phyloP scores from a whole-genome alignment of 257 asterid species.

The Haberlea rhodopensis region DNA sequence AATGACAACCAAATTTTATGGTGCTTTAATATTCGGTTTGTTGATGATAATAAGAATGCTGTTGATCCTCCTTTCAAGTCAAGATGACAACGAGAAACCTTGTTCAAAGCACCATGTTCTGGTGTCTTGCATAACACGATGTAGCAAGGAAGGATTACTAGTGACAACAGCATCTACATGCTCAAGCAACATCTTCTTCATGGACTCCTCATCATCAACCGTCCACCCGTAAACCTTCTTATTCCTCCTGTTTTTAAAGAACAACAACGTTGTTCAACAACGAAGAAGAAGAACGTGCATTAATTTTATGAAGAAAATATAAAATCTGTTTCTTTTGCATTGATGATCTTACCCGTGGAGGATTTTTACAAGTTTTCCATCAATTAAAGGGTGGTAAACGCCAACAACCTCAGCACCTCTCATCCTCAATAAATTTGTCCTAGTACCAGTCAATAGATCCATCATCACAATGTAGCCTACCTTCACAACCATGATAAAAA shows the following conservation, averaged over 20 bases:
- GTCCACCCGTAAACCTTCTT: slow-evolving; percentile 94
- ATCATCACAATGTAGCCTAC: slow-evolving; percentile 93
- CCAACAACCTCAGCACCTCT: slow-evolving; percentile 81
- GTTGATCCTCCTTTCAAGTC: neutral
- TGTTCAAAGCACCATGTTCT: slow-evolving; percentile 60
- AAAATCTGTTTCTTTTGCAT: neutral
- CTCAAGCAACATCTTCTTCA: slow-evolving; percentile 67
- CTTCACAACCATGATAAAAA: slow-evolving; percentile 41
- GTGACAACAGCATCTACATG: slow-evolving; percentile 81
- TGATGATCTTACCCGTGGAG: slow-evolving; percentile 59
- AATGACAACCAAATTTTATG: no score
- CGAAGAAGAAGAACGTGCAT: neutral
- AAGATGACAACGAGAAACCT: slow-evolving; percentile 54
- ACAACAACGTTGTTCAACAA: neutral
- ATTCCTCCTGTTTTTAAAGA: slow-evolving; percentile 52
- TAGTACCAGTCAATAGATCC: slow-evolving; percentile 58
- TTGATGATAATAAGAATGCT: no score
- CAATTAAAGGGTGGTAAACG: slow-evolving; percentile 83
- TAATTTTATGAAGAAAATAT: neutral
- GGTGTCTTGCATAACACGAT: slow-evolving; percentile 61
- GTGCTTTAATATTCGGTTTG: neutral
- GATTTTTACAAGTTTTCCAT: slow-evolving; percentile 63
- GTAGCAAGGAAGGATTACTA: slow-evolving; percentile 71
- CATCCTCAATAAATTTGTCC: slow-evolving; percentile 70
- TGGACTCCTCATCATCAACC: slow-evolving; percentile 69